These are phyloP conservation scores for Ceratorhiza oryzae-sativae DNA, from an alignment of 1,284 basidiomycete species.

Conservation along the genomic window DNA sequence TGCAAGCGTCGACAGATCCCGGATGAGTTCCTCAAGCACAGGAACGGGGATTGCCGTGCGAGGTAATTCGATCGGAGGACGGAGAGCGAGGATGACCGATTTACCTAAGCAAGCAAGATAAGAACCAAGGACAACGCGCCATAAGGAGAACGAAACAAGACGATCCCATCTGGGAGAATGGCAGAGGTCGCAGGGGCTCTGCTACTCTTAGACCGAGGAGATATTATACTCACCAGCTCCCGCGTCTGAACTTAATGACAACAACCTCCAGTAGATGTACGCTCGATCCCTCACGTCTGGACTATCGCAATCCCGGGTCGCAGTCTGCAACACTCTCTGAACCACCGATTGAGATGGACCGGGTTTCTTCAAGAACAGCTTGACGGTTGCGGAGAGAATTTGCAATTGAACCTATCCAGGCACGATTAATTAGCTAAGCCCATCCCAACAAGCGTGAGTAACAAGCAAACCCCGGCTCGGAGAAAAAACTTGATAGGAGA, in stretches of 20 bases:
- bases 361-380: constrained; percentile 94
- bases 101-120: no score
- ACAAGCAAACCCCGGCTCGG: no score
- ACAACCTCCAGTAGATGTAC: constrained; percentile 94
- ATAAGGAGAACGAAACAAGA: no score
- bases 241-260: constrained; percentile 81
- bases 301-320: constrained; percentile 96
- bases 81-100: constrained; percentile 84
- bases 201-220: no score
- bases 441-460: no score
- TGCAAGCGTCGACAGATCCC: constrained; percentile 85
- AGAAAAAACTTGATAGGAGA: no score
- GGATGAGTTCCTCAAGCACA: constrained; percentile 91
- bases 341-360: constrained; percentile 90
- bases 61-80: constrained; percentile 93
- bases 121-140: no score
- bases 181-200: no score
- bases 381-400: constrained; percentile 94
- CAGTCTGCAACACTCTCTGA: constrained; percentile 88
- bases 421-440: constrained; percentile 22
- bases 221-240: constrained; percentile 67
- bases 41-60: constrained; percentile 89
- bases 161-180: no score
- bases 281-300: constrained; percentile 96
- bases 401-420: constrained; percentile 84